Percentiles rank a stretch among this genome's conserved stretches.
These are phyloP conservation scores for Glonium stellatum DNA, from an alignment of 495 filamentous ascomycete genomes.

Conservation along the genomic window DNA sequence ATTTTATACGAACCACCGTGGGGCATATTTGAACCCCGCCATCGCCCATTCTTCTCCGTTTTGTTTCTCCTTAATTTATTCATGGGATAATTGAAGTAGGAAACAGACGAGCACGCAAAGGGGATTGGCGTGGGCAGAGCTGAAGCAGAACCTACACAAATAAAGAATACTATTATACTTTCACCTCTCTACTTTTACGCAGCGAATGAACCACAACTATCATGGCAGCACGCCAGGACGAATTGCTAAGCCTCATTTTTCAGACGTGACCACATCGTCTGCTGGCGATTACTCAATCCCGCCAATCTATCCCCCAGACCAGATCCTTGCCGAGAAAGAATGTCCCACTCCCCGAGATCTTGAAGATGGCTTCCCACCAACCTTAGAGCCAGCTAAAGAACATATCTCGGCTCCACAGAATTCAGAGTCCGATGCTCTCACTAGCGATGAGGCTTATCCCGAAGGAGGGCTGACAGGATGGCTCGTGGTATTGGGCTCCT, in stretches of 20 bases:
- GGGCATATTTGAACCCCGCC: slow-evolving; percentile 2
- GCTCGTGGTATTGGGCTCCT: slow-evolving; percentile 39
- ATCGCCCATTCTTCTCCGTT: neutral
- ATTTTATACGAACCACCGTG: neutral
- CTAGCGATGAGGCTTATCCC: slow-evolving; percentile 32
- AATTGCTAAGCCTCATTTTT: slow-evolving; percentile 9
- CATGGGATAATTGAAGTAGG: slow-evolving; percentile 2
- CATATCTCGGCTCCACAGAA: neutral
- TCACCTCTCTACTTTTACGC: neutral
- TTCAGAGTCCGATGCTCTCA: slow-evolving; percentile 3
- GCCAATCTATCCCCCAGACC: slow-evolving; percentile 3
- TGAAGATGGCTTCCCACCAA: slow-evolving; percentile 9
- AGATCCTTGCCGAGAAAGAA: slow-evolving; percentile 6
- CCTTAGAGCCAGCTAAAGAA: neutral
- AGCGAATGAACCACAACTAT: slow-evolving; percentile 30
- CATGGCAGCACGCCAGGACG: slow-evolving; percentile 42
- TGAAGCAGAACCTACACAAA: neutral
- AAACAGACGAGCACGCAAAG: neutral
- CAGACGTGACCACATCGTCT: slow-evolving; percentile 13
- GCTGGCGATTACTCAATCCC: slow-evolving; percentile 21
- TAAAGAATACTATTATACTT: neutral
- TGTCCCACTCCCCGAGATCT: slow-evolving; percentile 21
- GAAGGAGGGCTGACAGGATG: slow-evolving; percentile 39
- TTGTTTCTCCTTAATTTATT: neutral
- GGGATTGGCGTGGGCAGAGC: slow-evolving; percentile 1